phyloP scores from a whole-genome alignment of 331 rosid genomes.

The Quercus phellos region DNA sequence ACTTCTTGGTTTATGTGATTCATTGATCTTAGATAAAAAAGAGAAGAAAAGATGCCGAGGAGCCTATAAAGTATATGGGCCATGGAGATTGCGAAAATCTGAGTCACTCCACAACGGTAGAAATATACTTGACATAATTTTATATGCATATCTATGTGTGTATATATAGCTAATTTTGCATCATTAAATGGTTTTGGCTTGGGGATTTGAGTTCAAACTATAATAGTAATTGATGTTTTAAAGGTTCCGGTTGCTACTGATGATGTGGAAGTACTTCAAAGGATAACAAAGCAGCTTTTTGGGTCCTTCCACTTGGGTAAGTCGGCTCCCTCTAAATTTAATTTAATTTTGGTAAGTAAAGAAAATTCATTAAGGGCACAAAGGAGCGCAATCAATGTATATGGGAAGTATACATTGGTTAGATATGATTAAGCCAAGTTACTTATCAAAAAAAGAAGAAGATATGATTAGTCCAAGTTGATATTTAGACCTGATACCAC shows the following conservation, averaged over 20 bases:
- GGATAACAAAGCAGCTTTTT: slow-evolving; percentile 68
- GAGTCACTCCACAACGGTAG: slow-evolving; percentile 87
- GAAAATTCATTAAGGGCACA: too few relatives aligned
- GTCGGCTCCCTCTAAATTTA: slow-evolving; percentile 1
- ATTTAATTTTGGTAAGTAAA: neutral
- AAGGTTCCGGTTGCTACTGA: slow-evolving; percentile 91
- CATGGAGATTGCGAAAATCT: slow-evolving; percentile 94
- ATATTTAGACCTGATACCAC: too few relatives aligned
- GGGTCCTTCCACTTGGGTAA: slow-evolving; percentile 73
- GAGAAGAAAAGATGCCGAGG: slow-evolving; percentile 73
- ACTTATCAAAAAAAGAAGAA: too few relatives aligned
- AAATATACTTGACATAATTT: slow-evolving; percentile 5
- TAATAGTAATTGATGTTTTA: slow-evolving; percentile 17
- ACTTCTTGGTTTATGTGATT: slow-evolving; percentile 1
- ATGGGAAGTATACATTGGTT: too few relatives aligned
- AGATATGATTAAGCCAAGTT: too few relatives aligned
- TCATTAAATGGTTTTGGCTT: slow-evolving; percentile 14
- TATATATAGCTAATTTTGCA: neutral
- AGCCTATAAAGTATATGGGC: slow-evolving; percentile 92
- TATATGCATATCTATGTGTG: neutral
- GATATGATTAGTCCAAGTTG: too few relatives aligned
- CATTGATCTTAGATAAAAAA: slow-evolving; percentile 61
- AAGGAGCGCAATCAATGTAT: too few relatives aligned
- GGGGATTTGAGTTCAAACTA: slow-evolving; percentile 10
- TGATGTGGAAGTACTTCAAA: slow-evolving; percentile 75